Conservation (phyloP, 495 filamentous ascomycete genomes). For the Astrocystis sublimbata region DNA sequence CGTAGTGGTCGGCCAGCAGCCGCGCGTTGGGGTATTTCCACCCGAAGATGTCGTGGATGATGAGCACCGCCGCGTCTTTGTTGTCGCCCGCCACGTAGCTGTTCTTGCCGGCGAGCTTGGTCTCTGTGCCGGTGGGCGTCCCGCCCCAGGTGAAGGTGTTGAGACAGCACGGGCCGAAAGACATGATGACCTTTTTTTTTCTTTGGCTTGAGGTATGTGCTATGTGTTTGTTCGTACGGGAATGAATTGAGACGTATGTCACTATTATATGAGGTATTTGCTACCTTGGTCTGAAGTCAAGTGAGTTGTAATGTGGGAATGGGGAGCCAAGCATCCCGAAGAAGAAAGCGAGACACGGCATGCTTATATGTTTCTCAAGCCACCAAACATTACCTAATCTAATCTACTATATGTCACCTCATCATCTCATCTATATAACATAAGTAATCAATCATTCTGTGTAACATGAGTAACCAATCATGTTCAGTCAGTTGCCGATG, state of each 20-base stretch:
- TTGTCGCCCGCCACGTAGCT: constrained; percentile 49
- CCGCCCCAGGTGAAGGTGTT: constrained; percentile 51
- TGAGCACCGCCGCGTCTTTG: constrained; percentile 50
- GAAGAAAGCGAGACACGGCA: neutral
- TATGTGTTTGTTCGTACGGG: neutral
- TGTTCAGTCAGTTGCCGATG: neutral
- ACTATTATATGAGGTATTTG: too few species aligned
- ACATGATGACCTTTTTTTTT: constrained; percentile 20
- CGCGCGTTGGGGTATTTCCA: constrained; percentile 60
- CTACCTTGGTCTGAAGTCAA: too few species aligned
- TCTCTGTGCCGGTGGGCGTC: constrained; percentile 41
- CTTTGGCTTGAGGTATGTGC: neutral
- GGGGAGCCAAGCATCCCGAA: too few species aligned
- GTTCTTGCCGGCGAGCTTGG: constrained; percentile 37
- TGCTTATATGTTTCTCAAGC: too few species aligned
- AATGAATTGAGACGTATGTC: too few species aligned
- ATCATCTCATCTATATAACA: too few species aligned
- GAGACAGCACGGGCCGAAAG: constrained; percentile 36
- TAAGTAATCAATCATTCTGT: too few species aligned
- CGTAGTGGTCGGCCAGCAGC: constrained; percentile 58
- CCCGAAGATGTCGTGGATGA: constrained; percentile 60
- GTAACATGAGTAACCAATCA: neutral
- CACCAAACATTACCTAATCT: too few species aligned
- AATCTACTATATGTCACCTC: too few species aligned
- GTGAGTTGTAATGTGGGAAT: too few species aligned